Conservation (phyloP, 2,329 filamentous ascomycete species). For the Pseudogymnoascus sp. region DNA sequence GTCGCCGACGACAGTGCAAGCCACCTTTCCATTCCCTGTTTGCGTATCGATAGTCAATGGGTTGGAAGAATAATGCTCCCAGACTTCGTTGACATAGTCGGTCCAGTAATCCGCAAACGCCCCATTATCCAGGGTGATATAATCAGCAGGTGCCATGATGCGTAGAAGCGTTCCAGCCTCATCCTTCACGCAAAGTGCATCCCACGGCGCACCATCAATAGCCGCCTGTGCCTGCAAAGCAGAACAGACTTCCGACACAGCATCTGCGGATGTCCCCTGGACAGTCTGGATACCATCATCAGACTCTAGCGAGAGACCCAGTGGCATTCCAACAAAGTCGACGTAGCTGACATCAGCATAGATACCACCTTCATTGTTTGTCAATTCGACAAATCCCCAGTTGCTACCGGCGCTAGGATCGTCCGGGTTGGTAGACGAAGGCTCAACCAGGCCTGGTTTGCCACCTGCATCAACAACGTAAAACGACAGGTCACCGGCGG, state of each 20-base stretch:
- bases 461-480: slow-evolving; percentile 59
- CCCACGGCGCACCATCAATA: slow-evolving; percentile 52
- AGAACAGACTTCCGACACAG: slow-evolving; percentile 46
- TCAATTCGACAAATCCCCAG: slow-evolving; percentile 66
- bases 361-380: slow-evolving; percentile 53
- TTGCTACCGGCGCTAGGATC: slow-evolving; percentile 55
- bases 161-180: slow-evolving; percentile 28
- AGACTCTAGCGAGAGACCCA: slow-evolving; percentile 45
- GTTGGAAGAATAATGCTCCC: slow-evolving; percentile 33
- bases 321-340: slow-evolving; percentile 65
- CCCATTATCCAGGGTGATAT: slow-evolving; percentile 29
- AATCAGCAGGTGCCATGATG: slow-evolving; percentile 33
- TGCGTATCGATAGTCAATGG: slow-evolving; percentile 58
- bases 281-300: slow-evolving; percentile 42
- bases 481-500: slow-evolving; percentile 49
- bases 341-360: slow-evolving; percentile 68
- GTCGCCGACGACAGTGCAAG: slow-evolving; percentile 35
- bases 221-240: slow-evolving; percentile 46
- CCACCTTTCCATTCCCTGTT: slow-evolving; percentile 47
- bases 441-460: slow-evolving; percentile 62
- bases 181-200: slow-evolving; percentile 36
- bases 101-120: slow-evolving; percentile 37
- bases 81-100: slow-evolving; percentile 39
- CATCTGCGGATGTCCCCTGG: slow-evolving; percentile 50
- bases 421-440: slow-evolving; percentile 58